Percentiles rank a stretch among this genome's conserved stretches.
Conservation (phyloP, 345 rosid species). For the Citrus mangshanensis region DNA sequence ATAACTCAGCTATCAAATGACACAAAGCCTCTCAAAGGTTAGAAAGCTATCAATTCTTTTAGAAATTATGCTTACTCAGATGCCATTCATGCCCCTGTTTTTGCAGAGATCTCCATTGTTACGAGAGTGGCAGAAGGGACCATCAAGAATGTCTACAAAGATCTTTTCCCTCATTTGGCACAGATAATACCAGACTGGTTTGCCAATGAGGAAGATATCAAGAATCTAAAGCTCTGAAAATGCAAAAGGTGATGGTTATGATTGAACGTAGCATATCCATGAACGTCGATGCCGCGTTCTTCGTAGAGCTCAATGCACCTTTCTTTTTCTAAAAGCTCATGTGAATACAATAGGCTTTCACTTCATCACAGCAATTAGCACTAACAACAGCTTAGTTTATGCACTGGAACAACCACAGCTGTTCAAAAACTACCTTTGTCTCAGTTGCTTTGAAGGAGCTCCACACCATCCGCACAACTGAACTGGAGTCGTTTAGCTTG, state of each 20-base stretch:
- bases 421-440: background rate
- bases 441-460: background rate
- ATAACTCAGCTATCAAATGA: constrained; percentile 45
- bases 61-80: background rate
- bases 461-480: background rate
- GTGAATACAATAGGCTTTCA: constrained; percentile 13
- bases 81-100: background rate
- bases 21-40: constrained; percentile 47
- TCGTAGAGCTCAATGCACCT: background rate
- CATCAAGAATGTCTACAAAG: constrained; percentile 47
- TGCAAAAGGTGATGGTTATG: background rate
- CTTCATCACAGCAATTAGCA: background rate
- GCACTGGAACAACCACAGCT: background rate
- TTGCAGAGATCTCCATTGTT: constrained; percentile 45
- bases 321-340: background rate
- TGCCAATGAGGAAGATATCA: constrained; percentile 46
- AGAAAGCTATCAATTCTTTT: background rate
- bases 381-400: background rate
- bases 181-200: constrained; percentile 46
- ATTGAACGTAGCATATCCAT: background rate
- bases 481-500: background rate
- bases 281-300: background rate
- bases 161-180: constrained; percentile 38
- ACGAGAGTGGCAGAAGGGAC: constrained; percentile 55
- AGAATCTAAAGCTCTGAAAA: constrained; percentile 25